A percentile compares a stretch with the other conserved stretches of the same genome.
Evolutionary conservation across 1,284 basidiomycete genomes (phyloP).

Genomic region (Peniophora sp.): DNA sequence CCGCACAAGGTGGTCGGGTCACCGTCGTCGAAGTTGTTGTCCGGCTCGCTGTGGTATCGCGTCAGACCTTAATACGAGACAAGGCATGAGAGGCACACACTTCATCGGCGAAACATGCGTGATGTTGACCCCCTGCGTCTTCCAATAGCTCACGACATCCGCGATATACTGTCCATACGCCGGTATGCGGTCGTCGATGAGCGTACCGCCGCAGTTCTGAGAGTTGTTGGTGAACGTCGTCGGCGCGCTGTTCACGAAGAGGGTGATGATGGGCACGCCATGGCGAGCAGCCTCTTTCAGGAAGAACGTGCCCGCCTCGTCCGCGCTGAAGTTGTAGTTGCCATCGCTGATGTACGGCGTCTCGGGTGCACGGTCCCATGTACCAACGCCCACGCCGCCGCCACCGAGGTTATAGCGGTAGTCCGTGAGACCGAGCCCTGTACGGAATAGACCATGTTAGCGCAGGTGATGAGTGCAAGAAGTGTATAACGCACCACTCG

Average conservation of each 20-base stretch:
- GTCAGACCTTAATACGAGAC: not conserved
- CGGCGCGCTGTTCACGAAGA: conserved; percentile 19
- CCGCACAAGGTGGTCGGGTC: conserved; percentile 8
- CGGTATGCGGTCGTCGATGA: conserved; percentile 13
- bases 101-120: conserved; percentile 20
- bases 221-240: conserved; percentile 15
- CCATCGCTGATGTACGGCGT: conserved; percentile 17
- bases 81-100: conserved; percentile 10
- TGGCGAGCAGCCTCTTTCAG: conserved; percentile 13
- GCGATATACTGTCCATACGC: conserved; percentile 16
- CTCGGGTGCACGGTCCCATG: conserved; percentile 13
- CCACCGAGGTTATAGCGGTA: conserved; percentile 20
- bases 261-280: conserved; percentile 14
- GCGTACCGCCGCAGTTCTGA: conserved; percentile 15
- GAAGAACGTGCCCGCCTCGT: conserved; percentile 15
- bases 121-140: conserved; percentile 12
- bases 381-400: conserved; percentile 15
- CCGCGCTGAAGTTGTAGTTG: conserved; percentile 19
- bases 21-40: not conserved
- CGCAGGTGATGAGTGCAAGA: not conserved
- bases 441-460: not conserved
- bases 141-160: conserved; percentile 14
- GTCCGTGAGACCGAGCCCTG: conserved; percentile 15
- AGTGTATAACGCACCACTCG: not conserved
- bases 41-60: conserved; percentile 2